Conservation (phyloP, 805 yeast species). For the Yamadazyma sp. region DNA sequence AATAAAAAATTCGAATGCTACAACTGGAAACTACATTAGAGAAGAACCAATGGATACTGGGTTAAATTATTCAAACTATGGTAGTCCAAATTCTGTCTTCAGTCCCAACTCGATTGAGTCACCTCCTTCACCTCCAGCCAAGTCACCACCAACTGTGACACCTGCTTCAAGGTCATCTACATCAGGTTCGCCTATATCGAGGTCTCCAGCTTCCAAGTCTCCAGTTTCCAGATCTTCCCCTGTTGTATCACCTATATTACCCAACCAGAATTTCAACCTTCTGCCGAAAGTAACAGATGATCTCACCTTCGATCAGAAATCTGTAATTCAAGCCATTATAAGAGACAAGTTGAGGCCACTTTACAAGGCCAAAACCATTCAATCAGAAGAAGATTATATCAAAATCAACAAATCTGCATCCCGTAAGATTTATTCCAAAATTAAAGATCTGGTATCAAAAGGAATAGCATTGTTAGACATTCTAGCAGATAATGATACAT, state of each 20-base stretch:
- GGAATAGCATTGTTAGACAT: conserved; percentile 12
- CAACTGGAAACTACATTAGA: not conserved
- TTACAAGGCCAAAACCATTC: conserved; percentile 32
- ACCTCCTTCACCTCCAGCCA: not conserved
- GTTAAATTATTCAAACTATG: too few relatives aligned
- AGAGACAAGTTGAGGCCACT: conserved; percentile 49
- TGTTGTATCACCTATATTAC: not conserved
- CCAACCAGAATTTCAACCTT: not conserved
- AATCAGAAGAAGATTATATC: conserved; percentile 46
- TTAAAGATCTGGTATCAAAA: conserved; percentile 15
- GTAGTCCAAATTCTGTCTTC: conserved; percentile 12
- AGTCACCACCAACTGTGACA: too few relatives aligned
- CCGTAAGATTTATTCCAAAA: conserved; percentile 48
- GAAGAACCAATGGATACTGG: not conserved
- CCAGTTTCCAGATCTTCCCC: conserved; percentile 1
- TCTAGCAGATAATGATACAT: conserved; percentile 17
- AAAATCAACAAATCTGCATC: conserved; percentile 61
- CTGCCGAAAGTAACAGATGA: conserved; percentile 9
- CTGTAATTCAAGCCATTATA: conserved; percentile 54
- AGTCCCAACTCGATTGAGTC: too few relatives aligned
- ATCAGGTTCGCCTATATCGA: too few relatives aligned
- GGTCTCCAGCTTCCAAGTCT: conserved; percentile 4
- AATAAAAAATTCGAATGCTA: conserved; percentile 5
- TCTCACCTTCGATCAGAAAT: conserved; percentile 45
- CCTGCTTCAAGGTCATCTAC: too few relatives aligned